Evolutionary conservation across 2,329 filamentous ascomycete genomes (phyloP), one percentile per base, ranked within the genome.

Genomic region (Herpomyces periplanetae): DNA sequence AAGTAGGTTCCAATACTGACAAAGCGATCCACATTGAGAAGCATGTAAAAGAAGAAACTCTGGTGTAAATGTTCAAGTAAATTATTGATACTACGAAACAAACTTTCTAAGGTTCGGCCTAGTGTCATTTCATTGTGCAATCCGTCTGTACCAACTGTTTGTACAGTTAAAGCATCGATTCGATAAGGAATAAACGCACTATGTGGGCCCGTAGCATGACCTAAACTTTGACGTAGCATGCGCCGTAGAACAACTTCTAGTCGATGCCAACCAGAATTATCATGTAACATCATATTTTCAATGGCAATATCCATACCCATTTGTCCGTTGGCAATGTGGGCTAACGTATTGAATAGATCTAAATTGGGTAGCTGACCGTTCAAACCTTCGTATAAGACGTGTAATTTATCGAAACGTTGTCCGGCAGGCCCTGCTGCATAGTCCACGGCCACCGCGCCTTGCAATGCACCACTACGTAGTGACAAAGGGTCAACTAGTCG

Each of bases 41-140:
- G 49, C 19, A 96, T 46, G 36, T 96, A 96, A 42, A 96, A 91
- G 51, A 96, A 96, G 46, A 96, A 96, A 36, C 73, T 88, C 41
- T 96, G 80, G 35, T 96, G 80, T 24, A 96, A 48, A 35, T 96
- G 73, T 40, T 96, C 80, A 13, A 96, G 51, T 23, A 96, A 43
- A 33, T 96, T 96, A 42, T 96, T 96, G 38, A 96, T 44, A 35
- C 69, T 87, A 30, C 80, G 52, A 36, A 85, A 85, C 3, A 80
- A 52, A 30, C 71, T 71, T 40, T 96, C 80, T 3, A 91, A 49
- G 0, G 73, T 60, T 21, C 73, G 51, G 4, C 80, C 80, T 34
- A 96, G 56, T 5, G 64, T 65, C 68, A 91, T 91, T 40, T 91
- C 80, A 35, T 96, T 80, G 32, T 91, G 69, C 69, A 71, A 87